Evolutionary conservation across 2,329 filamentous ascomycete genomes (phyloP).

Genomic region (Aspergillus alliaceus): DNA sequence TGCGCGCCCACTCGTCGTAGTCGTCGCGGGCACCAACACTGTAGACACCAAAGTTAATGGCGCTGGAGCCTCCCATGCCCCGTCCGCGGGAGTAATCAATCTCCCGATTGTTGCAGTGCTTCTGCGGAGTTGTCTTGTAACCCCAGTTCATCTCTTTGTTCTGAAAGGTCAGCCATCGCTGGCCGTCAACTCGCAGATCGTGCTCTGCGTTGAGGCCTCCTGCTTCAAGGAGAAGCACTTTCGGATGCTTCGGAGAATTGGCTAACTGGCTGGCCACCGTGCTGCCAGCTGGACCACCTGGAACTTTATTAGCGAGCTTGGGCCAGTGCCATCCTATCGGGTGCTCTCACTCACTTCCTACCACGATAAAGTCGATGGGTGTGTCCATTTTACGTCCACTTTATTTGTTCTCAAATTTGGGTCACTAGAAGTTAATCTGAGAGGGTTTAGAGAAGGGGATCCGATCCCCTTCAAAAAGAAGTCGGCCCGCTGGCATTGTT

Average conservation of each 20-base stretch:
- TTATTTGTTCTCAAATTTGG: neutral
- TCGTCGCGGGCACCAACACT: constrained; percentile 59
- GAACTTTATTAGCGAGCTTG: neutral
- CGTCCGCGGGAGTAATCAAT: constrained; percentile 53
- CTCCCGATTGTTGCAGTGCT: constrained; percentile 44
- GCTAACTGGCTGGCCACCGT: constrained; percentile 57
- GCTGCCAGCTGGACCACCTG: constrained; percentile 62
- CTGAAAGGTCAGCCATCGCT: constrained; percentile 56
- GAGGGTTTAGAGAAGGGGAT: neutral
- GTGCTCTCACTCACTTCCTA: neutral
- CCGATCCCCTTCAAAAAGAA: neutral
- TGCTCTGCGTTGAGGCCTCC: constrained; percentile 53
- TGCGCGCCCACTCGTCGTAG: constrained; percentile 61
- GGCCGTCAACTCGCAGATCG: constrained; percentile 51
- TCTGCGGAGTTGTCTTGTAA: constrained; percentile 52
- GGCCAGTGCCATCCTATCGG: neutral
- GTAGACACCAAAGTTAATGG: constrained; percentile 58
- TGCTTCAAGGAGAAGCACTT: constrained; percentile 62
- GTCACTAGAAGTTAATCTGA: neutral
- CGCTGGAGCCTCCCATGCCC: constrained; percentile 53
- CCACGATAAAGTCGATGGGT: neutral
- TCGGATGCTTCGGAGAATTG: constrained; percentile 47
- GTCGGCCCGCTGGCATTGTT: neutral
- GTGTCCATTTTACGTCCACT: neutral
- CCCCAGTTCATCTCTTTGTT: constrained; percentile 55